Evolutionary conservation across 306 rosid species (phyloP), one percentile per base, ranked within the genome.

Genomic region (Quercus cerris): DNA sequence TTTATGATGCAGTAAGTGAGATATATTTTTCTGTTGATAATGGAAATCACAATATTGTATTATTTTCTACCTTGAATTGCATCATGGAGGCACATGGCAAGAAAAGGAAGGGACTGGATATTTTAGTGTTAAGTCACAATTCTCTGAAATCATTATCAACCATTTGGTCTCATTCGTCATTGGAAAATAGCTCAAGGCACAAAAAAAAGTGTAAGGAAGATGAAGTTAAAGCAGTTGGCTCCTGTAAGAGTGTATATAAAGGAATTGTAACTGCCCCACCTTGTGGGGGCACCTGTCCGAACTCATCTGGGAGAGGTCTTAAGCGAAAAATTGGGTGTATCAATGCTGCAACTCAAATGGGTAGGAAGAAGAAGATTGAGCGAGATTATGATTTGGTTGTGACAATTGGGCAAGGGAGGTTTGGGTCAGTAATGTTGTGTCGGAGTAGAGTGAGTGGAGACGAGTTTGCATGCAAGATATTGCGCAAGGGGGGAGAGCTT

Each of bases 401-500:
- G 52, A 67, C 12, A 15, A 67, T 67, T n/a, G 72, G 72, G 27
- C 72, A 35, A 19, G 72, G 72, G 72, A 67, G 35, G 52, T 67
- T 67, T 67, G 72, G 72, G 51, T 67, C 72, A 67, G 72, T 67
- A 13, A 67, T n/a, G 72, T 67, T 67, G 27, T 67, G 72, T 10
- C 51, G 52, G 14, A 67, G 28, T 35, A 67, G 38, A 67, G 51
- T 35, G 72, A 67, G 72, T 35, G 52, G 72, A 18, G 72, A 33
- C 35, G 51, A 67, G 51, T 67, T 67, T 67, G 72, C 72, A 0
- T 67, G 72, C 52, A 67, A 67, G 27, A 35, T 46, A 4, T 67
- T 67, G 72, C 72, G 52, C 4, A 67, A 67, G 72, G 72, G 49
- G 4, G 72, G n/a, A 49, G 52, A 67, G 17, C 52, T 67, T 67